Conservation (phyloP, 2,329 filamentous ascomycete species). For the Talaromyces sp. region DNA sequence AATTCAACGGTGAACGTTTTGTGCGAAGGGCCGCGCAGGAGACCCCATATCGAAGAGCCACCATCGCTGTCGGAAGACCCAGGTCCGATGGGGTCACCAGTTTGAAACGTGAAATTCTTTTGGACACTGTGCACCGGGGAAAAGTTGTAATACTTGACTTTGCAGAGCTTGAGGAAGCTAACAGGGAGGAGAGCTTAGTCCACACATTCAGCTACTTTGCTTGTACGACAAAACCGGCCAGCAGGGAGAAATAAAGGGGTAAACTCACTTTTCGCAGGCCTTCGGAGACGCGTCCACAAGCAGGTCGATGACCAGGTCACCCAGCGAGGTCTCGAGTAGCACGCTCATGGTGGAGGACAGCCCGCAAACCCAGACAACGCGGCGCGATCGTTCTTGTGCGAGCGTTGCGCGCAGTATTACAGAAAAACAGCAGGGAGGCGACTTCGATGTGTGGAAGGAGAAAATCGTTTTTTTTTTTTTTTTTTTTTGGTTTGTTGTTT, state of each 20-base stretch:
- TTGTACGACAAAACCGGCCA: slow-evolving; percentile 19
- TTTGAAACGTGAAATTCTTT: slow-evolving; percentile 94
- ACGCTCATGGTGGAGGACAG: slow-evolving; percentile 65
- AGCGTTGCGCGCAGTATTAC: background rate
- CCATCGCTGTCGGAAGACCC: slow-evolving; percentile 81
- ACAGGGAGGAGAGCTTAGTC: slow-evolving; percentile 45
- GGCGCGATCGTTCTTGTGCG: background rate
- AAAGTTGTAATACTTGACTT: slow-evolving; percentile 99
- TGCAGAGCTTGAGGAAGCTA: slow-evolving; percentile 97
- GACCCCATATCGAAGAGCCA: slow-evolving; percentile 87
- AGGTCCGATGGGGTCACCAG: slow-evolving; percentile 87
- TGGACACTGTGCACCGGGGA: slow-evolving; percentile 87
- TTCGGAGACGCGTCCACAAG: slow-evolving; percentile 83
- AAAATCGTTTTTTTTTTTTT: background rate
- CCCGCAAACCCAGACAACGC: background rate
- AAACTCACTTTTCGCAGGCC: slow-evolving; percentile 80
- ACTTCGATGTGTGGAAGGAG: background rate
- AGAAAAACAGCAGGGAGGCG: background rate
- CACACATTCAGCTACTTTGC: slow-evolving; percentile 49
- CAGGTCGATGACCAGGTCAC: slow-evolving; percentile 92
- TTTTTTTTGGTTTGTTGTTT: background rate
- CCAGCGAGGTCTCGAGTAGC: slow-evolving; percentile 83
- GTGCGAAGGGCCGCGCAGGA: slow-evolving; percentile 63
- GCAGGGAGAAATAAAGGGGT: slow-evolving; percentile 5
- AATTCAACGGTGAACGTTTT: slow-evolving; percentile 80